Evolutionary conservation across 768 basidiomycete genomes (phyloP), one percentile per base, ranked within the genome.

Genomic region (Postia placenta): DNA sequence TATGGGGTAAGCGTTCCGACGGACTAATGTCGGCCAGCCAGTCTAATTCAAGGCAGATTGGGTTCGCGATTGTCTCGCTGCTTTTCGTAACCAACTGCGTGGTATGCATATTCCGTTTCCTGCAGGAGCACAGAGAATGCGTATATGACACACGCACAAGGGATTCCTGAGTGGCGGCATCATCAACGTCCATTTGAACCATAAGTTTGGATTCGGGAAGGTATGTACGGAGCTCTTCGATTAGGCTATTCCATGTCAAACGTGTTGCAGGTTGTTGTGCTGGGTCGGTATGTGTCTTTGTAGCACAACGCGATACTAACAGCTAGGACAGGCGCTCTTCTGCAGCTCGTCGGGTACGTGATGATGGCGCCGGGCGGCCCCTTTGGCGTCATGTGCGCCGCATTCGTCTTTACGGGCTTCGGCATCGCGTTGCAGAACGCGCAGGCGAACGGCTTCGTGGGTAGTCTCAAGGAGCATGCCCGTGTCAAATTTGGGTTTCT

Each of bases 401-500:
- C 64, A 3, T 77, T 70, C 53, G 58, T 60, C 7, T 49, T 81
- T 35, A 69, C 67, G 4, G 82, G 81, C 4, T 67, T 79, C 25
- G 80, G 80, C 1, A 54, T 73, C 11, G 51, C 65, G n/a, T 51
- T 64, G 26, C 55, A 86, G 77, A 80, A 85, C 50, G 83, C 85
- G 0, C 85, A 86, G 67, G 75, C 83, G 2, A 85, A 85, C 56
- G 83, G 80, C 5, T 88, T 76, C 53, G 76, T 87, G 11, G 84
- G 81, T 2, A 72, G 67, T 39, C 67, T 85, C 11, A 73, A 72
- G 50, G 65, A 74, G n/a, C 72, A 80, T 35, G 61, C 78, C 0
- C 73, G 79, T 51, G 60, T 67, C 0, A 87, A 85, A 60, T 83
- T 91, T 75, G 79, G 85, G 6, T 35, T 88, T 25, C 57, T 86